A percentile compares a stretch with the other conserved stretches of the same genome.
Conservation (phyloP, 1,139 yeast genomes). For the Meyerozyma sp. region DNA sequence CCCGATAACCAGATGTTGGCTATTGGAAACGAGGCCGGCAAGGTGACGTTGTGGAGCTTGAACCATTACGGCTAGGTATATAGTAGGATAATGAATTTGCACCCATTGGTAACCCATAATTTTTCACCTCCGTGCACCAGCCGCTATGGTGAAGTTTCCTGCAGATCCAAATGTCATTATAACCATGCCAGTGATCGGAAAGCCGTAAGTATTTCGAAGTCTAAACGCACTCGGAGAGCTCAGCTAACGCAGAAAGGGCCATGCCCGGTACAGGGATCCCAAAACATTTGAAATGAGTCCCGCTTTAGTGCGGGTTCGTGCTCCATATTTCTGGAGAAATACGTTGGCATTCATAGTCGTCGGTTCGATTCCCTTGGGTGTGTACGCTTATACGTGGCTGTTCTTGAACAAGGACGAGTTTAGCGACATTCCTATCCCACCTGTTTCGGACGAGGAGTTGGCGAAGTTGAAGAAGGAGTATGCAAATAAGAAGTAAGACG, state of each 20-base stretch:
- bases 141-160: constrained; percentile 5
- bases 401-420: constrained; percentile 79
- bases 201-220: constrained; percentile 27
- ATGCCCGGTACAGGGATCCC: constrained; percentile 60
- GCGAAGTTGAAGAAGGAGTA: constrained; percentile 66
- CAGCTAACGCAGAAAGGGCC: constrained; percentile 19
- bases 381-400: constrained; percentile 69
- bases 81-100: no score
- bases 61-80: constrained; percentile 52
- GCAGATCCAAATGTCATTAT: not conserved
- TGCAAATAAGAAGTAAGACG: constrained; percentile 25
- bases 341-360: constrained; percentile 55
- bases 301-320: constrained; percentile 83
- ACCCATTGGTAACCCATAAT: not conserved
- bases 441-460: constrained; percentile 74
- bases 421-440: constrained; percentile 89
- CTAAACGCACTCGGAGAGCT: not conserved
- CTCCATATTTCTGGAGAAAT: constrained; percentile 78
- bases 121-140: constrained; percentile 8
- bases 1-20: constrained; percentile 81
- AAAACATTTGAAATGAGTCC: constrained; percentile 88
- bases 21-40: constrained; percentile 87
- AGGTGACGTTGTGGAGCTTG: constrained; percentile 83
- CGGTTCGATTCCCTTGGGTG: constrained; percentile 59
- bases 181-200: constrained; percentile 31